A percentile compares a stretch with the other conserved stretches of the same genome.
phyloP scores from a whole-genome alignment of 495 filamentous ascomycete genomes.

The Hypoxylon perforatum region DNA sequence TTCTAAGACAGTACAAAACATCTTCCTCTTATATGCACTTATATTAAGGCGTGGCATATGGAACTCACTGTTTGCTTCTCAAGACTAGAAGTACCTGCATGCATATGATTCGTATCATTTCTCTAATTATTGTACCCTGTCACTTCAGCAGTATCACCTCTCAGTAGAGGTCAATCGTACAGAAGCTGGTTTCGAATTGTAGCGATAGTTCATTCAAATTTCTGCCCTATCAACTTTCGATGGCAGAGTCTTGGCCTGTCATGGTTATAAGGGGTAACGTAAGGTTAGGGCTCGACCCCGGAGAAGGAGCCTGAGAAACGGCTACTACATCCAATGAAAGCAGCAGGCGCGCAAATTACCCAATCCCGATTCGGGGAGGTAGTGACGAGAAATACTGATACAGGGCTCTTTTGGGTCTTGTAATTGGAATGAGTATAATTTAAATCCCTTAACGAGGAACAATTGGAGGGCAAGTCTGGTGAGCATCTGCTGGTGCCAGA shows the following conservation, averaged over 20 bases:
- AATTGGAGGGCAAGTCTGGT: slow-evolving; percentile 69
- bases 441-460: slow-evolving; percentile 68
- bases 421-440: slow-evolving; percentile 68
- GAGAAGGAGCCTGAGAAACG: slow-evolving; percentile 57
- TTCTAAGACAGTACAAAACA: too few relatives aligned
- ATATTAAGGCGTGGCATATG: too few relatives aligned
- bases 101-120: too few relatives aligned
- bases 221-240: slow-evolving; percentile 75
- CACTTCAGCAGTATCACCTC: too few relatives aligned
- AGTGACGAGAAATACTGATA: slow-evolving; percentile 68
- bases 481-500: slow-evolving; percentile 1
- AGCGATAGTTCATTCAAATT: slow-evolving; percentile 74
- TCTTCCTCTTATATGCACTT: too few relatives aligned
- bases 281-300: slow-evolving; percentile 63
- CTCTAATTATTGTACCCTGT: too few relatives aligned
- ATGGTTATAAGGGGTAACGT: slow-evolving; percentile 65
- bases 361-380: slow-evolving; percentile 62
- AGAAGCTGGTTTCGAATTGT: too few relatives aligned
- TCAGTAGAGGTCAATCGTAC: too few relatives aligned
- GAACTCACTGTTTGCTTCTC: too few relatives aligned
- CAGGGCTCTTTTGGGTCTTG: slow-evolving; percentile 67
- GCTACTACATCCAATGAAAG: slow-evolving; percentile 61
- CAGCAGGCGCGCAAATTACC: slow-evolving; percentile 62
- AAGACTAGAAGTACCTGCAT: too few relatives aligned
- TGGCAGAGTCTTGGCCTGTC: slow-evolving; percentile 63